These are phyloP conservation scores for Epichloe sylvatica DNA, from an alignment of 2,329 filamentous ascomycete genomes.

Conservation along the genomic window DNA sequence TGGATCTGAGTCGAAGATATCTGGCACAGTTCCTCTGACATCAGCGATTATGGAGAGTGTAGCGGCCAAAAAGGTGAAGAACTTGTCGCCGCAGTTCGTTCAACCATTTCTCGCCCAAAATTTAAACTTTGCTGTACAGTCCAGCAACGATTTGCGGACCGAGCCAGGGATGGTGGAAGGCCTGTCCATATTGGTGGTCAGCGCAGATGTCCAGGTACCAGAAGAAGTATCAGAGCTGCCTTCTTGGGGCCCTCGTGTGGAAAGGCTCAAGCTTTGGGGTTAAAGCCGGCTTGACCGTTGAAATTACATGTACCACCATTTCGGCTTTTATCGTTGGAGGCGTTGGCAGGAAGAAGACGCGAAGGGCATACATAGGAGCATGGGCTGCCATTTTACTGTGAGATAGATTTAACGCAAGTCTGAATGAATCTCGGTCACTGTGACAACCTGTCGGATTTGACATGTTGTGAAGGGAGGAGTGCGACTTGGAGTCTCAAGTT, in stretches of 20 bases:
- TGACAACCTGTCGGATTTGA: background rate
- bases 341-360: background rate
- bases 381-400: background rate
- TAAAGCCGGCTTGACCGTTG: background rate
- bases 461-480: no score
- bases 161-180: conserved; percentile 15
- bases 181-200: conserved; percentile 18
- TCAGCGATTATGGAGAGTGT: conserved; percentile 32
- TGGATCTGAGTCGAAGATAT: conserved; percentile 22
- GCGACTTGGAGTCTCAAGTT: no score
- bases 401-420: background rate
- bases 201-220: conserved; percentile 15
- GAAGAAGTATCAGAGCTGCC: conserved; percentile 15
- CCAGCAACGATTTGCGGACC: conserved; percentile 14
- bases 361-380: background rate
- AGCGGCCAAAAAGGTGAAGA: conserved; percentile 19
- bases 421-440: background rate
- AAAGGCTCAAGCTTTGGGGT: conserved; percentile 15
- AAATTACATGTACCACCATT: background rate
- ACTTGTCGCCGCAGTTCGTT: conserved; percentile 23
- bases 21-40: conserved; percentile 39
- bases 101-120: conserved; percentile 27
- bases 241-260: conserved; percentile 12
- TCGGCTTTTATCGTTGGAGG: background rate
- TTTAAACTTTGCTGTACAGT: conserved; percentile 22